These are phyloP conservation scores for Begonia loranthoides DNA, from an alignment of 306 rosid genomes.

Conservation along the genomic window DNA sequence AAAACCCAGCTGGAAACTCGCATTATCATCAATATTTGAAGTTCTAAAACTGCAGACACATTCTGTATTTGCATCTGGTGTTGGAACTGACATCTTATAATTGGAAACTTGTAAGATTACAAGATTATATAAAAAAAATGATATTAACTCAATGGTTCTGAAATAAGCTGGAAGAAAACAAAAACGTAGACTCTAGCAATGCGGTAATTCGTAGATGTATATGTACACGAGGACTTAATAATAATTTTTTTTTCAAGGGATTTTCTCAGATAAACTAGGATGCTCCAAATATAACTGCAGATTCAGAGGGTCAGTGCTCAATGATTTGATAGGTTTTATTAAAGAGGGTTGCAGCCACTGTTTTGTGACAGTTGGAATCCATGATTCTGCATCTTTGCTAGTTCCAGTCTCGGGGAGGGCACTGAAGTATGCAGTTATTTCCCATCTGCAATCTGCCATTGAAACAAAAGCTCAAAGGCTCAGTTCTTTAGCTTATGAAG, in stretches of 20 bases:
- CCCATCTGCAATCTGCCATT: slow-evolving; percentile 59
- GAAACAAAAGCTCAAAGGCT: slow-evolving; percentile 1
- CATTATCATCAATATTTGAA: no score
- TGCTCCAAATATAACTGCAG: slow-evolving; percentile 84
- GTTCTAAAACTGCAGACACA: no score
- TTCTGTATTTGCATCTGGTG: no score
- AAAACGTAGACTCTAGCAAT: no score
- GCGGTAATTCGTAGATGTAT: no score
- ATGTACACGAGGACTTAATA: no score
- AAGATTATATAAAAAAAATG: no score
- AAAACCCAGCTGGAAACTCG: no score
- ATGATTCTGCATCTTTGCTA: slow-evolving; percentile 46
- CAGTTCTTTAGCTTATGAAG: neutral
- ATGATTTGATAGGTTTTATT: slow-evolving; percentile 59
- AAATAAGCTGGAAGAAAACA: no score
- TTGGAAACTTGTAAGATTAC: no score
- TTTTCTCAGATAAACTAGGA: slow-evolving; percentile 47
- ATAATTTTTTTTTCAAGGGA: slow-evolving; percentile 17
- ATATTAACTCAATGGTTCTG: no score
- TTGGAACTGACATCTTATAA: no score
- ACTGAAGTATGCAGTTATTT: slow-evolving; percentile 56
- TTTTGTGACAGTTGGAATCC: slow-evolving; percentile 71
- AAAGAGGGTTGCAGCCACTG: slow-evolving; percentile 80
- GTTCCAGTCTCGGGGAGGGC: slow-evolving; percentile 42
- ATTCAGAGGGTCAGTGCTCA: slow-evolving; percentile 47